phyloP scores from a whole-genome alignment of 768 basidiomycete genomes.

The Termitomyces titanicus region DNA sequence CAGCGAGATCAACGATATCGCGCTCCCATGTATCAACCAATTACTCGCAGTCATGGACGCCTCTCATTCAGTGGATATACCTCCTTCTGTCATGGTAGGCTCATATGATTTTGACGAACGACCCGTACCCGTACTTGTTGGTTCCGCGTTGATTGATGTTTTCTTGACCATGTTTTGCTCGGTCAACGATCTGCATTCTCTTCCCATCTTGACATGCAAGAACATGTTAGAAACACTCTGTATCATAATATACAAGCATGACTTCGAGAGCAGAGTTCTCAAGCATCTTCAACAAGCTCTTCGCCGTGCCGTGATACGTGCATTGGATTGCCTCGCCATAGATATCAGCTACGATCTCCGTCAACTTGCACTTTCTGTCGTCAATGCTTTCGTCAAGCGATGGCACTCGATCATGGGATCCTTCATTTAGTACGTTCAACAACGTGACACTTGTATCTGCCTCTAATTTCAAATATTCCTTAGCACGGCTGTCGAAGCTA shows the following conservation, averaged over 20 bases:
- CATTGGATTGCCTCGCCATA: constrained; percentile 46
- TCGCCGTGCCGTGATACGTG: constrained; percentile 47
- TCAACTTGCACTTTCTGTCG: constrained; percentile 57
- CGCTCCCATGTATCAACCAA: constrained; percentile 56
- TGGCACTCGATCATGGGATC: constrained; percentile 52
- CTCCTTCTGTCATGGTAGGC: constrained; percentile 38
- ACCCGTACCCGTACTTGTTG: constrained; percentile 46
- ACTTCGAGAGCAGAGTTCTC: constrained; percentile 55
- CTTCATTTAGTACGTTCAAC: constrained; percentile 45
- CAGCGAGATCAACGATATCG: constrained; percentile 33
- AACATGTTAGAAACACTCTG: constrained; percentile 59
- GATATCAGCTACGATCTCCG: constrained; percentile 66
- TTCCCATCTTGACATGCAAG: constrained; percentile 58
- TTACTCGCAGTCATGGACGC: constrained; percentile 61
- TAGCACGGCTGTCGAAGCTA: constrained; percentile 53
- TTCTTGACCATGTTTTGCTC: constrained; percentile 48
- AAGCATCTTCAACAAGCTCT: constrained; percentile 51
- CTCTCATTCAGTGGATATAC: constrained; percentile 41
- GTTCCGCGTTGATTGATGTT: constrained; percentile 62
- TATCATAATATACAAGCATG: constrained; percentile 70
- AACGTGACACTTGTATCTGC: neutral
- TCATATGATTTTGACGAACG: constrained; percentile 41
- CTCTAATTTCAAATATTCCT: neutral
- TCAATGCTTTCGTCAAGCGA: constrained; percentile 59
- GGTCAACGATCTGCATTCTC: constrained; percentile 35